Evolutionary conservation across 345 rosid genomes (phyloP), one percentile per base, ranked within the genome.

Genomic region (Sonneratia alba): DNA sequence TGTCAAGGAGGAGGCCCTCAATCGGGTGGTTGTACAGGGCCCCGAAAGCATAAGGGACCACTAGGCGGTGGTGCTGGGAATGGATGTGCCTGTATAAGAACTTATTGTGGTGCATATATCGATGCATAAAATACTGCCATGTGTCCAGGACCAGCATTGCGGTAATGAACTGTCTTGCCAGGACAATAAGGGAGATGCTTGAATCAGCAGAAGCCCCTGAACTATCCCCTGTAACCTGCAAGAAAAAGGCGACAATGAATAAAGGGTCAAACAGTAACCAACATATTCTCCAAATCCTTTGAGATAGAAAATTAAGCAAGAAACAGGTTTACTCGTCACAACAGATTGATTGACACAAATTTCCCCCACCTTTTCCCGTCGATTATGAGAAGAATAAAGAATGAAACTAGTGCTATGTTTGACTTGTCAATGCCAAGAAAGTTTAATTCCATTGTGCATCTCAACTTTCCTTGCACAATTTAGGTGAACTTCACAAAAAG

Each of bases 71-170:
- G 74, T 91, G 97, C 64, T 78, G 91, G 49, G 97, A 91, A 78
- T 91, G 97, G 72, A 91, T 78, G 61, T 91, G 97, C 61, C 81
- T 86, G 78, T 91, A 91, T 66, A 91, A 77, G 81, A 89, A 89
- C 85, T 89, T 89, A 87, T 89, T 89, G 75, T 85, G 83, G 79
- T 91, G 95, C 91, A 91, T 86, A 74, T 80, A 91, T 77, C 97
- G 81, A 77, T 91, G 97, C 88, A 91, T 80, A 59, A 91, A 89
- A 77, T 91, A 91, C 67, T 91, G 95, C 97, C 97, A 91, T 8
- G 95, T 87, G 74, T 91, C 97, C 74, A 91, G 75, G 66, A 91
- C 75, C 70, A 89, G 43, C 97, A 91, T 91, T 47, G 91, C 97
- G 0, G 71, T 78, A 67, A 89, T 42, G 74, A 91, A 87, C 84